Conservation (phyloP, 495 filamentous ascomycete genomes). For the Zalerion maritima region DNA sequence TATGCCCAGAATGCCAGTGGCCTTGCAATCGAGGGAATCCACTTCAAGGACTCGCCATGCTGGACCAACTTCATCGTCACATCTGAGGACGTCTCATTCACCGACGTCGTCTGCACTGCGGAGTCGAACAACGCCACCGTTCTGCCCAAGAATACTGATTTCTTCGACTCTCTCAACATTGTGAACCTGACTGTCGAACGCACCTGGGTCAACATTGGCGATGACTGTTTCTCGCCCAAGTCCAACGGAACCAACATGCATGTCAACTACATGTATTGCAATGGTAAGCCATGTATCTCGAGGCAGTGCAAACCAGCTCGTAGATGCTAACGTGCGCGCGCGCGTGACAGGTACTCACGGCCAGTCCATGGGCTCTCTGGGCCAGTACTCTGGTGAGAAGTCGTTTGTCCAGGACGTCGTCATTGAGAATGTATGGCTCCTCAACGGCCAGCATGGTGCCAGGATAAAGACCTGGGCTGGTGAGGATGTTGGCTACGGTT, state of each 20-base stretch:
- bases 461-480: constrained; percentile 44
- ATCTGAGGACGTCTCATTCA: constrained; percentile 31
- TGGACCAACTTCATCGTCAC: constrained; percentile 45
- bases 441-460: constrained; percentile 42
- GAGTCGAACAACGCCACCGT: constrained; percentile 36
- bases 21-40: constrained; percentile 38
- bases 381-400: constrained; percentile 38
- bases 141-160: constrained; percentile 41
- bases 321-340: not conserved
- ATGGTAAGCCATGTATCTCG: too few species aligned
- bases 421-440: constrained; percentile 40
- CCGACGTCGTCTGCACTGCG: constrained; percentile 38
- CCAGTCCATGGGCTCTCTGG: constrained; percentile 42
- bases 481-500: constrained; percentile 36
- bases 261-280: constrained; percentile 44
- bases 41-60: constrained; percentile 41
- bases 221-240: constrained; percentile 47
- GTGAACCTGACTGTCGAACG: constrained; percentile 35
- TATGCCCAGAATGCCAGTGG: constrained; percentile 41
- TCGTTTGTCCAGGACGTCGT: constrained; percentile 38
- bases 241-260: constrained; percentile 42
- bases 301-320: too few species aligned
- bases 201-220: constrained; percentile 36
- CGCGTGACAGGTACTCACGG: constrained; percentile 36
- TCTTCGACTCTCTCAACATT: constrained; percentile 39